Percentiles rank a stretch among this genome's conserved stretches.
phyloP scores from a whole-genome alignment of 169 alveolate species.

The Eimeria falciformis region DNA sequence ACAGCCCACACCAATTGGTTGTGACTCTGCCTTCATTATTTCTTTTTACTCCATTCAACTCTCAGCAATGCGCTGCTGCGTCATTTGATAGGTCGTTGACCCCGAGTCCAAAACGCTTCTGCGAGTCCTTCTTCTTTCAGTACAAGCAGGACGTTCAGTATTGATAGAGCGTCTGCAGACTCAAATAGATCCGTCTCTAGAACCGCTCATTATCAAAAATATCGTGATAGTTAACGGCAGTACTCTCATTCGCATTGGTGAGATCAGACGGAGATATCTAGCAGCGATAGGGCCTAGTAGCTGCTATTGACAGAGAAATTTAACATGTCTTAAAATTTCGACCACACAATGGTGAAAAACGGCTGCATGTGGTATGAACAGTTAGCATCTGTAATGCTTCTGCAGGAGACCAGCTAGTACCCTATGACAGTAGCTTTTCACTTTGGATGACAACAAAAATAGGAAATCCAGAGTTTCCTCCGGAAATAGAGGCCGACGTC shows the following conservation, averaged over 20 bases:
- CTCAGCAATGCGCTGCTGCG: no score
- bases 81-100: conserved; percentile 65
- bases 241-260: conserved; percentile 50
- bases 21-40: no score
- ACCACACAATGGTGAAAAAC: neutral
- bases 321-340: neutral
- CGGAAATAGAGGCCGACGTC: conserved; percentile 95
- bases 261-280: neutral
- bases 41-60: neutral
- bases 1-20: no score
- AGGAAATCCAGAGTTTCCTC: conserved; percentile 96
- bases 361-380: neutral
- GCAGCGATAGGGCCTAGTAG: no score
- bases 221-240: conserved; percentile 51
- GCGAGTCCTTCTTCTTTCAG: conserved; percentile 56
- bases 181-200: conserved; percentile 65
- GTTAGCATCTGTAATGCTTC: conserved; percentile 79
- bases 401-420: conserved; percentile 80
- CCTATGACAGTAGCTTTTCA: conserved; percentile 91
- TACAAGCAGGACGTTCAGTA: conserved; percentile 51
- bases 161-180: conserved; percentile 64
- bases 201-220: conserved; percentile 56
- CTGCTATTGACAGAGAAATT: no score
- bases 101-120: conserved; percentile 41
- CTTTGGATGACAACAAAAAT: conserved; percentile 95